Conservation (phyloP, 768 basidiomycete genomes). For the Phaffia australis region DNA sequence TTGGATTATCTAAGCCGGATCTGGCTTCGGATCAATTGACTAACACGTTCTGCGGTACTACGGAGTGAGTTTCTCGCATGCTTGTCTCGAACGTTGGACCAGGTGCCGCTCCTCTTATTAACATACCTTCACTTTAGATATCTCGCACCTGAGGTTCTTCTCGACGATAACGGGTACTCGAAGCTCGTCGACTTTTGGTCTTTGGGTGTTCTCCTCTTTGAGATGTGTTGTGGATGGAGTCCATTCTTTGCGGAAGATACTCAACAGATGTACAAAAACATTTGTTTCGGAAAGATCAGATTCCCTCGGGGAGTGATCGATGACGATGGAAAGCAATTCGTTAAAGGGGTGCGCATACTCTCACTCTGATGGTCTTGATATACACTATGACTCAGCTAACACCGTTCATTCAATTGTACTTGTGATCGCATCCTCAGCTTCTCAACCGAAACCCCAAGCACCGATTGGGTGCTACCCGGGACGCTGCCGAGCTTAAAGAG, state of each 20-base stretch:
- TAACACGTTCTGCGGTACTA: slow-evolving; percentile 99
- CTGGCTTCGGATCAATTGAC: slow-evolving; percentile 85
- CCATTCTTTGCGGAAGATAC: slow-evolving; percentile 99
- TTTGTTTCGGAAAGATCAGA: slow-evolving; percentile 96
- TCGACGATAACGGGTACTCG: slow-evolving; percentile 95
- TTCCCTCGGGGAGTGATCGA: slow-evolving; percentile 95
- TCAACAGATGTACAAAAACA: slow-evolving; percentile 96
- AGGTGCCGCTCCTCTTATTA: neutral
- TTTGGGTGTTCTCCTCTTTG: slow-evolving; percentile 86
- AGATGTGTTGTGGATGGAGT: slow-evolving; percentile 99
- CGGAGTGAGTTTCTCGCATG: slow-evolving; percentile 39
- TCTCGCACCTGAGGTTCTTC: slow-evolving; percentile 93
- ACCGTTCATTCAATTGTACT: neutral
- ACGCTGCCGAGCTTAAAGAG: slow-evolving; percentile 87
- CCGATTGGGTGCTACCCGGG: slow-evolving; percentile 79
- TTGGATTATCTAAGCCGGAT: slow-evolving; percentile 94
- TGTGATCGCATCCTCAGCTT: slow-evolving; percentile 47
- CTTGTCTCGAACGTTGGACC: neutral
- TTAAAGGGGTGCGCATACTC: slow-evolving; percentile 70
- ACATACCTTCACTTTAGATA: slow-evolving; percentile 49
- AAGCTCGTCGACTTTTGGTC: slow-evolving; percentile 99
- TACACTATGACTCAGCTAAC: neutral
- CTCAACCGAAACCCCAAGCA: slow-evolving; percentile 98
- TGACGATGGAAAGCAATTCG: slow-evolving; percentile 97
- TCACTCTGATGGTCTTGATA: too few relatives aligned